Percentiles rank a stretch among this genome's conserved stretches.
Conservation (phyloP, 1,284 basidiomycete species). For the Retiboletus flavoniger region DNA sequence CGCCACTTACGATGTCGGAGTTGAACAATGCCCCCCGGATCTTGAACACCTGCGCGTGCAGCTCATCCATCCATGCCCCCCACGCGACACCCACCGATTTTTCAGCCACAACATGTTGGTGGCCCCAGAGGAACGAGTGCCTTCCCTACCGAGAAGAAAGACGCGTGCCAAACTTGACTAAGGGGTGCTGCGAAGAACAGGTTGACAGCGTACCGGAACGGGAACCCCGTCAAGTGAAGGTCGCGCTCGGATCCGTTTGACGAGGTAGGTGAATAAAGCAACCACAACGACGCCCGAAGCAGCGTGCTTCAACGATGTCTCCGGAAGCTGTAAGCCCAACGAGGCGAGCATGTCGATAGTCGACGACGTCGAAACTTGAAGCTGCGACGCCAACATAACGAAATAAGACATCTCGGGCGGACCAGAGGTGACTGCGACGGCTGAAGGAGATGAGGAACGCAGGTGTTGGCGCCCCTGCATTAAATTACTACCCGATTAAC, state of each 20-base stretch:
- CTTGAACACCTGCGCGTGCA: constrained; percentile 6
- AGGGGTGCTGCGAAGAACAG: neutral
- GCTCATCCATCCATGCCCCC: constrained; percentile 5
- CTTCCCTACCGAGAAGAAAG: neutral
- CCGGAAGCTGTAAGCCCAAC: neutral
- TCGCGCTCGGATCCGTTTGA: neutral
- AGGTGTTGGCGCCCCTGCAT: neutral
- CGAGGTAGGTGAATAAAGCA: neutral
- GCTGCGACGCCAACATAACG: neutral
- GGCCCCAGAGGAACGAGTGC: constrained; percentile 8
- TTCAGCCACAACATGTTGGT: constrained; percentile 6
- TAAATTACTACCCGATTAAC: neutral
- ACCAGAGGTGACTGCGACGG: neutral
- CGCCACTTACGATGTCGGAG: constrained; percentile 5
- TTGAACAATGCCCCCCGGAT: constrained; percentile 8
- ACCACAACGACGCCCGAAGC: neutral
- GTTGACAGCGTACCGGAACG: neutral
- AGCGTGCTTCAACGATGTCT: neutral
- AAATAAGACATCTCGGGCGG: neutral
- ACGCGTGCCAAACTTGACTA: neutral
- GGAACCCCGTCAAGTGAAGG: neutral
- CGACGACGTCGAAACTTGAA: neutral
- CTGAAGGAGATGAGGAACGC: neutral
- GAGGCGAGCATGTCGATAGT: neutral
- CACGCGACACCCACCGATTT: constrained; percentile 7